Evolutionary conservation across 2,329 filamentous ascomycete species (phyloP).

Genomic region (Macrophomina pseudophaseolina): DNA sequence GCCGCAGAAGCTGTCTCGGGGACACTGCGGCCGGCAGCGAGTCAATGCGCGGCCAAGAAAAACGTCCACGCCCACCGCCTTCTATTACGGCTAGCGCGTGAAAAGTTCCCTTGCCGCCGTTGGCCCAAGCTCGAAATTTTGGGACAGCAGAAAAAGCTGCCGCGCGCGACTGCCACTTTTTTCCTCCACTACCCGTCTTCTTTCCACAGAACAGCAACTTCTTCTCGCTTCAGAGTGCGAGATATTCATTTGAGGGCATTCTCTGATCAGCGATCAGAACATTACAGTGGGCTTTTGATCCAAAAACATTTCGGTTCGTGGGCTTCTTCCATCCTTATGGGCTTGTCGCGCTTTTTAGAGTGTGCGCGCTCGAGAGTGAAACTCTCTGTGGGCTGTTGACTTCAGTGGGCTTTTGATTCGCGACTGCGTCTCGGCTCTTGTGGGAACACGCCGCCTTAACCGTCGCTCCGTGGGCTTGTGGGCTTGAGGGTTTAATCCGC

Average conservation of each 20-base stretch:
- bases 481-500: slow-evolving; percentile 43
- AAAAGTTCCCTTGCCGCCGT: background rate
- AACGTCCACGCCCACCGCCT: background rate
- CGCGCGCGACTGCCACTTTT: slow-evolving; percentile 27
- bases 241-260: slow-evolving; percentile 21
- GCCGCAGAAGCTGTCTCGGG: slow-evolving; percentile 9
- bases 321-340: slow-evolving; percentile 34
- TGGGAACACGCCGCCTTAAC: slow-evolving; percentile 59
- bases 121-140: slow-evolving; percentile 29
- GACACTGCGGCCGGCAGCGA: background rate
- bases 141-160: slow-evolving; percentile 23
- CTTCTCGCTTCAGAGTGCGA: slow-evolving; percentile 28
- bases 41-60: background rate
- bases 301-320: slow-evolving; percentile 37
- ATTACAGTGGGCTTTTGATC: slow-evolving; percentile 43
- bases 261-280: slow-evolving; percentile 32
- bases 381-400: slow-evolving; percentile 46
- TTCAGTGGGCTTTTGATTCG: slow-evolving; percentile 40
- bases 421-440: slow-evolving; percentile 52
- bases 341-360: slow-evolving; percentile 43
- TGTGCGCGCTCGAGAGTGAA: slow-evolving; percentile 46
- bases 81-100: background rate
- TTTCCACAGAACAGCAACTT: slow-evolving; percentile 31
- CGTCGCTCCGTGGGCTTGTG: slow-evolving; percentile 53
- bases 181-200: slow-evolving; percentile 27